Evolutionary conservation across 2,329 filamentous ascomycete genomes (phyloP).

Genomic region (Fusarium cicatricum): DNA sequence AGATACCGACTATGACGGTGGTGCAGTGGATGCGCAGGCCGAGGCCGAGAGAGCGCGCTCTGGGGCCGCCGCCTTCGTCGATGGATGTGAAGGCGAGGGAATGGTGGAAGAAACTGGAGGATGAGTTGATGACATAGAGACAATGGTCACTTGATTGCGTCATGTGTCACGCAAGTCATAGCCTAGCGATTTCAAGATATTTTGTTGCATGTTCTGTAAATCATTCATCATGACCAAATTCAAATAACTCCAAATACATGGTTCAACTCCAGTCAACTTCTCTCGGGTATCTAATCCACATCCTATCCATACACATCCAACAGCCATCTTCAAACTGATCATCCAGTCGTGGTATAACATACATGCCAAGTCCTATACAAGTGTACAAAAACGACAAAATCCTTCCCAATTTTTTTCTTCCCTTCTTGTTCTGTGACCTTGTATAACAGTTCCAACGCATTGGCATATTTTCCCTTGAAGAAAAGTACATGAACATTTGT

Average conservation of each 20-base stretch:
- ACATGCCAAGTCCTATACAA: constrained; percentile 23
- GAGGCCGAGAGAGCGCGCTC: constrained; percentile 20
- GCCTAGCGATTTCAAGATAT: neutral
- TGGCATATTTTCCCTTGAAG: constrained; percentile 10
- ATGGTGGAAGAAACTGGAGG: constrained; percentile 45
- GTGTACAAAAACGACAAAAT: constrained; percentile 8
- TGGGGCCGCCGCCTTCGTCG: constrained; percentile 34
- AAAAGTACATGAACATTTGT: neutral
- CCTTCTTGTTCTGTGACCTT: constrained; percentile 30
- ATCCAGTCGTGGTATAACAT: constrained; percentile 17
- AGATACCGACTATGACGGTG: constrained; percentile 31
- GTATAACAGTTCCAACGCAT: neutral
- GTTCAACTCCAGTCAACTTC: constrained; percentile 3
- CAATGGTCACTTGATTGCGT: neutral
- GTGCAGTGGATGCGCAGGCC: constrained; percentile 40
- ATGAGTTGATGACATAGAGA: constrained; percentile 44
- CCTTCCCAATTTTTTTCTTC: constrained; percentile 6
- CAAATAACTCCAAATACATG: neutral
- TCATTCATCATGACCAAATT: neutral
- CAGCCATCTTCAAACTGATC: neutral
- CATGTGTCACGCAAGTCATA: neutral
- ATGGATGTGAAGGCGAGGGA: constrained; percentile 16
- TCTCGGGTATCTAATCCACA: constrained; percentile 31
- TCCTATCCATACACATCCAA: constrained; percentile 5
- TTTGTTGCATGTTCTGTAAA: neutral